Conservation (phyloP, 2,329 filamentous ascomycete genomes). For the Venturia nashicola region DNA sequence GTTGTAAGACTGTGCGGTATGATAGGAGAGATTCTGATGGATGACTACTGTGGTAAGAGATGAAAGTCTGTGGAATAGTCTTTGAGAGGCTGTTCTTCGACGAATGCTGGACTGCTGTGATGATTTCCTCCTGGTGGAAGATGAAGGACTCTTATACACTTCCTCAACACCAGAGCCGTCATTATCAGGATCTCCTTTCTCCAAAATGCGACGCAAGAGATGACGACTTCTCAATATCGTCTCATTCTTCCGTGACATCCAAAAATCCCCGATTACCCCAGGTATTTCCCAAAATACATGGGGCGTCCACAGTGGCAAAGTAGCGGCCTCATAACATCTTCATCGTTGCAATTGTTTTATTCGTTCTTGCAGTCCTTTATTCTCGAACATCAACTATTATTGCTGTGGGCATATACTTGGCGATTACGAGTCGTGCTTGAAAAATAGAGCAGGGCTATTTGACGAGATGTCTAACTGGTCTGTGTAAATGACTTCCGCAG, state of each 20-base stretch:
- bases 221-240: neutral
- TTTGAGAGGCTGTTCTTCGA: neutral
- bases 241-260: neutral
- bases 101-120: neutral
- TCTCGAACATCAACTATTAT: too few relatives aligned
- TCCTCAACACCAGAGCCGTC: neutral
- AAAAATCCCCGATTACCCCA: neutral
- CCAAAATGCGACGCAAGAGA: neutral
- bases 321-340: too few relatives aligned
- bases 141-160: neutral
- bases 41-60: neutral
- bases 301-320: neutral
- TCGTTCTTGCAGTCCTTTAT: neutral
- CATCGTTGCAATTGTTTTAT: neutral
- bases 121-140: neutral
- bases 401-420: neutral
- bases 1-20: neutral
- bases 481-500: neutral
- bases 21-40: neutral
- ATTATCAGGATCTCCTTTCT: neutral
- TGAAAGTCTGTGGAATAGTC: neutral
- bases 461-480: neutral
- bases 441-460: neutral
- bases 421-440: neutral
- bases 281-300: neutral